Percentiles rank a stretch among this genome's conserved stretches.
Evolutionary conservation across 2,329 filamentous ascomycete genomes (phyloP).

Genomic region (Penicillium rolfsii): DNA sequence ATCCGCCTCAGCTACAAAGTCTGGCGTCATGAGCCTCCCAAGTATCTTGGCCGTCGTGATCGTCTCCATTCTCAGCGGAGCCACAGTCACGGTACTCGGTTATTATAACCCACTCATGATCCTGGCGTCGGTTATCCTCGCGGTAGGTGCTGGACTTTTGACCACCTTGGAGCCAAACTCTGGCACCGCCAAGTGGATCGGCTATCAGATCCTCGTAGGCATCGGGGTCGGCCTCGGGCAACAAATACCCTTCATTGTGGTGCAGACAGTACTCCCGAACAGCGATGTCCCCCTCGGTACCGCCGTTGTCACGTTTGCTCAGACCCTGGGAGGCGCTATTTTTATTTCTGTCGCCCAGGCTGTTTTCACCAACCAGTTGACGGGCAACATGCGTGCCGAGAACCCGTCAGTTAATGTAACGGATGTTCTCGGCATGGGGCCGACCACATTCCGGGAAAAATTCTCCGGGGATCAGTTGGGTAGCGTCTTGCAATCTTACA

Average conservation of each 20-base stretch:
- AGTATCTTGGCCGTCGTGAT: constrained; percentile 38
- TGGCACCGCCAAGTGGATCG: constrained; percentile 41
- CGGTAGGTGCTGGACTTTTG: constrained; percentile 41
- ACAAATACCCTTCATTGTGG: constrained; percentile 41
- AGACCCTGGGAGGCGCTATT: constrained; percentile 44
- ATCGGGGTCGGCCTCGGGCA: constrained; percentile 42
- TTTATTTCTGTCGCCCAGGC: constrained; percentile 44
- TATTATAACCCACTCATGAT: constrained; percentile 48
- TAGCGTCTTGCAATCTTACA: constrained; percentile 43
- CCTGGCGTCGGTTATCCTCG: constrained; percentile 33
- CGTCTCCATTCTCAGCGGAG: constrained; percentile 38
- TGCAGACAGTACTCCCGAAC: constrained; percentile 37
- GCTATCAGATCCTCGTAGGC: constrained; percentile 44
- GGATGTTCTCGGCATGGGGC: constrained; percentile 39
- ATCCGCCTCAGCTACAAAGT: constrained; percentile 36
- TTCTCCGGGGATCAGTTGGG: constrained; percentile 33
- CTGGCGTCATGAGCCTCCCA: constrained; percentile 44
- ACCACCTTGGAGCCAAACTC: constrained; percentile 40
- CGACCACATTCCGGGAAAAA: constrained; percentile 39
- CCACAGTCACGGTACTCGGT: constrained; percentile 35
- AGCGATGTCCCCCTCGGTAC: constrained; percentile 41
- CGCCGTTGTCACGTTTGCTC: constrained; percentile 40
- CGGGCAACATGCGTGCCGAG: constrained; percentile 28
- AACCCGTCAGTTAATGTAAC: constrained; percentile 33
- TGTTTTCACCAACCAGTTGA: constrained; percentile 42